A percentile compares a stretch with the other conserved stretches of the same genome.
These are phyloP conservation scores for Hyphopichia pseudoburtonii DNA, from an alignment of 1,139 yeast species.

Conservation along the genomic window DNA sequence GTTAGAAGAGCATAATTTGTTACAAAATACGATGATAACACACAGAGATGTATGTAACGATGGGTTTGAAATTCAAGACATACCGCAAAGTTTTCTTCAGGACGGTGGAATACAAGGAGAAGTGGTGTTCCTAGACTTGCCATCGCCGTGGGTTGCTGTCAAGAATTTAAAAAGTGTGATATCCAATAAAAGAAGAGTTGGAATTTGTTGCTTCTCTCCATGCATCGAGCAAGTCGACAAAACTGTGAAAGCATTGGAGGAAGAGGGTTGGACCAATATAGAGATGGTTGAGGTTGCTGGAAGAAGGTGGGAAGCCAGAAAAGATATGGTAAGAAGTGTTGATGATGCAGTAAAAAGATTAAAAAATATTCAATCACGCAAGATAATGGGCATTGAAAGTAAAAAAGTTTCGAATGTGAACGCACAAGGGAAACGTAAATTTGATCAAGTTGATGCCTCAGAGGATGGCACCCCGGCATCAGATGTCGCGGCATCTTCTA, in stretches of 20 bases:
- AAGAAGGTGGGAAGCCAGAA: slow-evolving; percentile 86
- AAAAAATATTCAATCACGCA: slow-evolving; percentile 74
- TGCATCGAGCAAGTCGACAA: slow-evolving; percentile 96
- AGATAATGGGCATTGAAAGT: slow-evolving; percentile 71
- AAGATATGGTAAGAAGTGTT: slow-evolving; percentile 79
- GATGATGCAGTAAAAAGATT: slow-evolving; percentile 81
- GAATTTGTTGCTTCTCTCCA: slow-evolving; percentile 93
- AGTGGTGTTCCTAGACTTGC: slow-evolving; percentile 84
- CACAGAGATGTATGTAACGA: slow-evolving; percentile 91
- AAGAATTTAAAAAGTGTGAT: slow-evolving; percentile 68
- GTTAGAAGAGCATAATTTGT: slow-evolving; percentile 68
- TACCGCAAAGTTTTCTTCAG: slow-evolving; percentile 31
- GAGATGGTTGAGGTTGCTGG: slow-evolving; percentile 94
- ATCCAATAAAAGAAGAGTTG: slow-evolving; percentile 51
- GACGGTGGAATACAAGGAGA: slow-evolving; percentile 51
- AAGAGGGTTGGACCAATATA: slow-evolving; percentile 80
- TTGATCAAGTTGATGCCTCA: slow-evolving; percentile 12
- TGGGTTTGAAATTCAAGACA: slow-evolving; percentile 63
- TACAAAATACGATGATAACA: slow-evolving; percentile 55
- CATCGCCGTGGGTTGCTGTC: slow-evolving; percentile 97
- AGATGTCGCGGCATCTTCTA: slow-evolving; percentile 8
- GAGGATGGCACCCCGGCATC: slow-evolving; percentile 12
- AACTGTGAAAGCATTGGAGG: slow-evolving; percentile 72
- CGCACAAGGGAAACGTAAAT: slow-evolving; percentile 18
- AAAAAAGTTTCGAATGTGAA: slow-evolving; percentile 33